Base-by-base conservation (phyloP, 2,329 filamentous ascomycete genomes). In the Thelonectria olida region DNA sequence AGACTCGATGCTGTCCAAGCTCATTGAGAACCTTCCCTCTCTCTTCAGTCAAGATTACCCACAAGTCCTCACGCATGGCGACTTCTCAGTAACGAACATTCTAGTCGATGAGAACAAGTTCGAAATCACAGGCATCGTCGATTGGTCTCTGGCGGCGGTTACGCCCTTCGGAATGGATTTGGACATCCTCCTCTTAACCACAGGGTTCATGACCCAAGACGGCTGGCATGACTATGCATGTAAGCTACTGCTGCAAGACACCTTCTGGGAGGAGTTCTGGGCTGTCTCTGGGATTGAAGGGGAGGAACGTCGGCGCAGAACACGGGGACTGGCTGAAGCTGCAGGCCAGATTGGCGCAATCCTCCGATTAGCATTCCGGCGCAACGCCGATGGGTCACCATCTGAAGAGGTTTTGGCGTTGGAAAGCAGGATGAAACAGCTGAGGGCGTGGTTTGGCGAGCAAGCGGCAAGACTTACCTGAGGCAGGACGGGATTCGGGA, bases 181-280 rank as follows among this genome's bases (percentile, higher is more conserved):
- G 15, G 66, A 68, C 20, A 66, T 65, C 20, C 67, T 75, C 20
- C 68, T 65, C 57, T 55, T 73, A 25, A 58, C 66, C n/a, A 72
- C 64, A 15, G 72, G 72, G 15, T 70, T 67, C 47, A 69, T 71
- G 68, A 65, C 59, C 42, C 50, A n/a, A 1, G 63, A 69, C 10
- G 72, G 71, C 49, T 74, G 68, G 71, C 62, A 67, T 59, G 67
- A 72, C 63, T 75, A 74, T 50, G 38, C 62, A 28, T 74, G 67
- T 54, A 64, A 65, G 45, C 36, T 7, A 17, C 38, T 41, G 10
- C 54, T 73, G 23, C 58, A 54, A 52, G 58, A 65, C 0, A 53
- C 50, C 20, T 75, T 75, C 55, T 75, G 71, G 72, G 48, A 67
- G 2, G 73, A 74, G 55, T 74, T 75, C 47, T 74, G 67, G 71